Percentiles rank a stretch among this genome's conserved stretches.
phyloP scores from a whole-genome alignment of 2,329 filamentous ascomycete genomes.

The Monosporascus ibericus region DNA sequence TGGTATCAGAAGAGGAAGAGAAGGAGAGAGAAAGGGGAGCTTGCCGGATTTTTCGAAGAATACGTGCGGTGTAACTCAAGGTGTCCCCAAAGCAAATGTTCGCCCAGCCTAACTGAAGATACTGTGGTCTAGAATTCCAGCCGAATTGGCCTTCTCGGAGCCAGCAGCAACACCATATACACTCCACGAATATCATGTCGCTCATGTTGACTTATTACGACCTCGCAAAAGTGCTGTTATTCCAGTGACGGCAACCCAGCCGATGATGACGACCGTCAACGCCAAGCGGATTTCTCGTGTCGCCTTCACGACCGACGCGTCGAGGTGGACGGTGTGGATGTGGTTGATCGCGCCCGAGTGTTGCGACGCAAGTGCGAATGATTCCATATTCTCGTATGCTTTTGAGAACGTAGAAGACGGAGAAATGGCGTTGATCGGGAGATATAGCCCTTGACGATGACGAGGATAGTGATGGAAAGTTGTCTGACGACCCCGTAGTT shows the following conservation, averaged over 20 bases:
- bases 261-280: conserved; percentile 21
- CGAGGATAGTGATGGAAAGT: too few species aligned
- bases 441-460: background rate
- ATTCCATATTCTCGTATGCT: conserved; percentile 22
- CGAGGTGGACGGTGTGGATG: conserved; percentile 24
- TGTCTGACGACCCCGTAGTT: too few species aligned
- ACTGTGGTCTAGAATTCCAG: too few species aligned
- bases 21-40: too few species aligned
- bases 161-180: background rate
- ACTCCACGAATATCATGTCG: background rate
- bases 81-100: too few species aligned
- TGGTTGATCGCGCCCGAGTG: conserved; percentile 30
- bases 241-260: conserved; percentile 27
- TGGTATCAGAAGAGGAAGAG: too few species aligned
- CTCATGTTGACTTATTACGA: background rate
- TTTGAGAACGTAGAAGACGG: too few species aligned
- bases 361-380: conserved; percentile 27
- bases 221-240: conserved; percentile 15
- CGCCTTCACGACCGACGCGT: conserved; percentile 17
- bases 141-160: too few species aligned
- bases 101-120: too few species aligned
- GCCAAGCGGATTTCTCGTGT: conserved; percentile 26
- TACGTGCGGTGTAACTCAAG: too few species aligned
- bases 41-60: too few species aligned
- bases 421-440: too few species aligned